Evolutionary conservation across 2,329 filamentous ascomycete genomes (phyloP).

Genomic region (Aspergillus neoniger): DNA sequence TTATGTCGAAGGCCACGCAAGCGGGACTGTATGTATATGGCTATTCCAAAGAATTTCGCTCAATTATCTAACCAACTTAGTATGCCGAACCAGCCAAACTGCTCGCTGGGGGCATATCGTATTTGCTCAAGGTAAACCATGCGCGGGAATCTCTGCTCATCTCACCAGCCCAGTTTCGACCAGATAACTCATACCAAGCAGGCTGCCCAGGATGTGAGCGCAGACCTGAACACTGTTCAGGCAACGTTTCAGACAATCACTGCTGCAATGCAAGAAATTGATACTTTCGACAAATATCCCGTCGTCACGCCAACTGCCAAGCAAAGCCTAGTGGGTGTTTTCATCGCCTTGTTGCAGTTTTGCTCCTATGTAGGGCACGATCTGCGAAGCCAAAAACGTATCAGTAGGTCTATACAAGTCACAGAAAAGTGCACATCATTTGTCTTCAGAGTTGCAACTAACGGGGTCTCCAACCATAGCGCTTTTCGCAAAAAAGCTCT

Average conservation of each 20-base stretch:
- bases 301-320: not conserved
- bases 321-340: not conserved
- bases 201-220: constrained; percentile 2
- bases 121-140: not conserved
- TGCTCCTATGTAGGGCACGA: not conserved
- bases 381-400: not conserved
- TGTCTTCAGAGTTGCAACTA: not conserved
- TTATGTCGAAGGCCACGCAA: not conserved
- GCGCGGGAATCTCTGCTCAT: not conserved
- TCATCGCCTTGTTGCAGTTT: not conserved
- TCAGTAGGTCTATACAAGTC: not conserved
- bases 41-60: too few relatives aligned
- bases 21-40: not conserved
- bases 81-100: not conserved
- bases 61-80: not conserved
- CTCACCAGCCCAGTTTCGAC: not conserved
- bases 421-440: not conserved
- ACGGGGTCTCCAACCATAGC: not conserved
- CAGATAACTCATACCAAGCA: not conserved
- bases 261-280: not conserved
- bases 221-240: not conserved
- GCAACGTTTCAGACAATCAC: not conserved
- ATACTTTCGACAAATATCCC: not conserved
- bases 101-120: not conserved
- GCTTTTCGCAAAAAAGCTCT: not conserved